Conservation (phyloP, 2,329 filamentous ascomycete species). For the Drechslerella dactyloides region DNA sequence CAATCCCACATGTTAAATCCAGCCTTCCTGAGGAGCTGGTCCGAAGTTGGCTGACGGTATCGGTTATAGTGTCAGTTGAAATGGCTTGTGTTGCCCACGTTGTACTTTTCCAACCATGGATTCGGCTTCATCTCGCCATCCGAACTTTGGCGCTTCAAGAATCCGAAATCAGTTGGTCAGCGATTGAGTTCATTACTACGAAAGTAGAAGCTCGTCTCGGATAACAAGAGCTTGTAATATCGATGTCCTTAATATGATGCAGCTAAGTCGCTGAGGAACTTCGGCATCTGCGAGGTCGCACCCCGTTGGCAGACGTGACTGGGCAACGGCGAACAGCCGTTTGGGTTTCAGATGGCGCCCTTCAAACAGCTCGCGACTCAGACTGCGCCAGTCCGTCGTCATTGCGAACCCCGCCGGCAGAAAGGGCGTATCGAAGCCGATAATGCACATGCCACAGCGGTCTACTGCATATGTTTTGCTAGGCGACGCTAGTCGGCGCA, state of each 20-base stretch:
- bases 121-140: not conserved
- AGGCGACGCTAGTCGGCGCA: not conserved
- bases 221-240: not conserved
- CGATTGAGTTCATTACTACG: not conserved
- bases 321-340: not conserved
- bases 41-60: not conserved
- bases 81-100: slow-evolving; percentile 7
- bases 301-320: not conserved
- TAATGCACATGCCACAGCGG: not conserved
- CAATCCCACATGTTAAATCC: too few relatives aligned
- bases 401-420: not conserved
- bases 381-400: slow-evolving; percentile 10
- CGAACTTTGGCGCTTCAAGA: not conserved
- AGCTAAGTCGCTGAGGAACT: not conserved
- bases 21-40: too few relatives aligned
- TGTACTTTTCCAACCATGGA: slow-evolving; percentile 5
- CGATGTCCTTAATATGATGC: not conserved
- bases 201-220: not conserved
- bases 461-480: slow-evolving; percentile 1
- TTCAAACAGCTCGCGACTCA: slow-evolving; percentile 46
- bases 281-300: not conserved
- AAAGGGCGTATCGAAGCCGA: not conserved
- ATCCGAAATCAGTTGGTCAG: too few relatives aligned
- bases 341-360: slow-evolving; percentile 30
- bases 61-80: not conserved